Percentiles rank a stretch among this genome's conserved stretches.
Evolutionary conservation across 805 yeast species (phyloP).

Genomic region (Blastobotrys mokoenaii): DNA sequence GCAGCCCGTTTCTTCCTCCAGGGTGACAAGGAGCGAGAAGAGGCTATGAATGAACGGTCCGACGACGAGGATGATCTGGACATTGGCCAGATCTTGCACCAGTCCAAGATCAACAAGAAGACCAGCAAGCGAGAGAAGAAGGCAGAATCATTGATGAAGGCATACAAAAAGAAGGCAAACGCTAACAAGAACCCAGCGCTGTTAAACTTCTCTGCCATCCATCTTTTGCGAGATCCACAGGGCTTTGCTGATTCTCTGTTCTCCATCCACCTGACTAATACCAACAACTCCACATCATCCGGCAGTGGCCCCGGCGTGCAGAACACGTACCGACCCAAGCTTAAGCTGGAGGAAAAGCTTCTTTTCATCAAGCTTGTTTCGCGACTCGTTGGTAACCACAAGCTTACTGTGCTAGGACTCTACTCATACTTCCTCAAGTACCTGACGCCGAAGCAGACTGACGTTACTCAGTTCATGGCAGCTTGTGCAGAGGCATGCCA

Average conservation of each 20-base stretch:
- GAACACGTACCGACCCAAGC: constrained; percentile 29
- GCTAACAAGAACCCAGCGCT: constrained; percentile 53
- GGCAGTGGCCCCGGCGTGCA: background rate
- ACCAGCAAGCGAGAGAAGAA: constrained; percentile 72
- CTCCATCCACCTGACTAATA: constrained; percentile 59
- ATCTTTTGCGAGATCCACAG: constrained; percentile 91
- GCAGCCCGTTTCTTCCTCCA: constrained; percentile 90
- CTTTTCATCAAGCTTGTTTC: constrained; percentile 81
- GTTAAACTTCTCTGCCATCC: constrained; percentile 90
- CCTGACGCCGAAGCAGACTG: constrained; percentile 86
- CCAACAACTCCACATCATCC: constrained; percentile 33
- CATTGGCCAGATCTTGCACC: constrained; percentile 66
- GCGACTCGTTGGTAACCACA: constrained; percentile 88
- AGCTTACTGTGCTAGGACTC: constrained; percentile 79
- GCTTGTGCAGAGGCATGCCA: constrained; percentile 96
- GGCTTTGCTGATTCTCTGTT: constrained; percentile 88
- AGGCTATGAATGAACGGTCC: constrained; percentile 60
- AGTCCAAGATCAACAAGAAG: constrained; percentile 75
- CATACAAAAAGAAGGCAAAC: constrained; percentile 39
- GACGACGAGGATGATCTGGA: constrained; percentile 64
- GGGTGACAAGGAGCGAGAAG: constrained; percentile 91
- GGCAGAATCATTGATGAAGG: constrained; percentile 63
- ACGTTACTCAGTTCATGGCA: constrained; percentile 94
- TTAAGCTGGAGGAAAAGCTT: constrained; percentile 81
- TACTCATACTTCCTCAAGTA: constrained; percentile 85